Conservation (phyloP, 1,284 basidiomycete species). For the Coniophora puteana region DNA sequence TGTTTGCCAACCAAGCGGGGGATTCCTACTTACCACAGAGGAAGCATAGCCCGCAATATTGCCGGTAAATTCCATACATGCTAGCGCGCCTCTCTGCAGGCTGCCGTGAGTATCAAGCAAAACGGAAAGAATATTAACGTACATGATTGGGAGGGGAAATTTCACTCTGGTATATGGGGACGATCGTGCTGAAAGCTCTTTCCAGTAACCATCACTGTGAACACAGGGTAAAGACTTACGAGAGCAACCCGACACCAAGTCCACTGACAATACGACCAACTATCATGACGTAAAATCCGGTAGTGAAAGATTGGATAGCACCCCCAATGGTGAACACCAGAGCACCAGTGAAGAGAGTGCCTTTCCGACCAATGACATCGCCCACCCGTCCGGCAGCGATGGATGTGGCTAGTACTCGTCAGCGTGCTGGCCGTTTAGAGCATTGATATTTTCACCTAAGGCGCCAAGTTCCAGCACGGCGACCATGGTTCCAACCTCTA, state of each 20-base stretch:
- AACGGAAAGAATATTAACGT: slow-evolving; percentile 25
- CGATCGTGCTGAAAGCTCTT: slow-evolving; percentile 69
- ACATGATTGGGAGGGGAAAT: slow-evolving; percentile 94
- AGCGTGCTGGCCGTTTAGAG: slow-evolving; percentile 3
- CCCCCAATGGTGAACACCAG: slow-evolving; percentile 88
- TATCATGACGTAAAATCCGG: slow-evolving; percentile 85
- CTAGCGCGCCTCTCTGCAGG: slow-evolving; percentile 82
- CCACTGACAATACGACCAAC: slow-evolving; percentile 86
- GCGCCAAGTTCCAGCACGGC: slow-evolving; percentile 92
- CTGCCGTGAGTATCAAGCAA: slow-evolving; percentile 10
- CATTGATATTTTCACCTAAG: slow-evolving; percentile 54
- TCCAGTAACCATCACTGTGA: slow-evolving; percentile 4
- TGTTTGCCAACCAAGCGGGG: neutral
- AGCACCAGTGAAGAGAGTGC: slow-evolving; percentile 86
- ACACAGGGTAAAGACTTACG: slow-evolving; percentile 46
- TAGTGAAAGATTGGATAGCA: slow-evolving; percentile 84
- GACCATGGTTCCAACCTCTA: slow-evolving; percentile 84
- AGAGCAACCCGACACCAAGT: slow-evolving; percentile 91
- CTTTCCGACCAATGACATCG: slow-evolving; percentile 84
- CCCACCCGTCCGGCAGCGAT: slow-evolving; percentile 86
- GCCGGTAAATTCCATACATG: slow-evolving; percentile 96
- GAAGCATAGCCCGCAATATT: slow-evolving; percentile 94
- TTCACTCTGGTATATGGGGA: slow-evolving; percentile 97
- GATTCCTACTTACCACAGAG: slow-evolving; percentile 73
- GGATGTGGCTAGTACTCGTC: slow-evolving; percentile 67